A percentile compares a stretch with the other conserved stretches of the same genome.
Evolutionary conservation across 1,284 basidiomycete species (phyloP).

Genomic region (Ceratobasidium sp.): DNA sequence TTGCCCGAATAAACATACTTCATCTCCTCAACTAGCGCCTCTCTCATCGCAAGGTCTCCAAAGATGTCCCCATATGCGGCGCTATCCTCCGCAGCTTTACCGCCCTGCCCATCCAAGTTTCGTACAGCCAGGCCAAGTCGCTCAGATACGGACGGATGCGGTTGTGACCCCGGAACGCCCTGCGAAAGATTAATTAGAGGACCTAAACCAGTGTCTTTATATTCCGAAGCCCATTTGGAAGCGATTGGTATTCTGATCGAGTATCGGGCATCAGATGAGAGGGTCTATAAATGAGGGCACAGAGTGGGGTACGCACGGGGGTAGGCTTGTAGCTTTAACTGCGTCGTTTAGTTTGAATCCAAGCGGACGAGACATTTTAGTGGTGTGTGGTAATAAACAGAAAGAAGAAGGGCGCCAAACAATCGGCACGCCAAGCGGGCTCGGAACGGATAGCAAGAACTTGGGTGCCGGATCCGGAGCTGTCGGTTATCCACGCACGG

Average conservation of each 20-base stretch:
- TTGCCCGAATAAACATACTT: conserved; percentile 64
- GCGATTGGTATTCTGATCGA: conserved; percentile 71
- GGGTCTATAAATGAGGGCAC: not conserved
- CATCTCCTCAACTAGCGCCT: conserved; percentile 73
- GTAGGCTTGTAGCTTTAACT: conserved; percentile 9
- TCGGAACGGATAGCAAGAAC: too few species aligned
- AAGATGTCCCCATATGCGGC: conserved; percentile 73
- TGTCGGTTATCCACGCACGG: too few species aligned
- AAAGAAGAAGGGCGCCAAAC: too few species aligned
- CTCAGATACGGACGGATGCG: conserved; percentile 64
- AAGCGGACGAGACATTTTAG: not conserved
- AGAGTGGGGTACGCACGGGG: conserved; percentile 11
- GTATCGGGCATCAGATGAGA: not conserved
- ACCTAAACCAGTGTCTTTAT: conserved; percentile 53
- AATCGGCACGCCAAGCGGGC: too few species aligned
- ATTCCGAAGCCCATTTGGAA: conserved; percentile 69
- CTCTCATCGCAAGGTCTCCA: conserved; percentile 69
- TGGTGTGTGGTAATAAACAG: too few species aligned
- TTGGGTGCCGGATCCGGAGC: too few species aligned
- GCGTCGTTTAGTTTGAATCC: not conserved
- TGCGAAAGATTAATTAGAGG: conserved; percentile 82
- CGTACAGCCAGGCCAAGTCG: conserved; percentile 56
- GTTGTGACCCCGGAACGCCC: conserved; percentile 75
- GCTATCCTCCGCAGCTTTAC: conserved; percentile 55
- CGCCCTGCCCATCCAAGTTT: not conserved